Evolutionary conservation across 208 protist genomes (phyloP).

Genomic region (Acanthamoeba castellanii): DNA sequence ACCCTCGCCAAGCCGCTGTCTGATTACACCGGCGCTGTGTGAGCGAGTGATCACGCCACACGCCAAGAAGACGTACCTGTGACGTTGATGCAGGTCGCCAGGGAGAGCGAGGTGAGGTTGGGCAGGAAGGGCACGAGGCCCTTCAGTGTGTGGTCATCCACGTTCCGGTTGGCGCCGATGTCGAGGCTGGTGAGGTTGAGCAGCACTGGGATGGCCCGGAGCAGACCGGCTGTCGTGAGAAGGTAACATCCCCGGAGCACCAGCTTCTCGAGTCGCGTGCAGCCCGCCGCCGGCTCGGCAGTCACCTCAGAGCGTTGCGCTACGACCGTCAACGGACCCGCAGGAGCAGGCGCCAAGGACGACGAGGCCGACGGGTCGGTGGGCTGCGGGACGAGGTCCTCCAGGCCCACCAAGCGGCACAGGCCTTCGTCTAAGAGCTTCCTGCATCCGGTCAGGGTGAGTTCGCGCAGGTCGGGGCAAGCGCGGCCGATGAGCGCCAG

Average conservation of each 20-base stretch:
- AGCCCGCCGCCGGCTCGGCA: not conserved
- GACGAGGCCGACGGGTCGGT: not conserved
- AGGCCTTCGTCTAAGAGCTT: not conserved
- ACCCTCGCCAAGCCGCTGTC: not conserved
- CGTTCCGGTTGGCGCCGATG: not conserved
- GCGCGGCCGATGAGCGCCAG: not conserved
- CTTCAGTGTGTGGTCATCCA: not conserved
- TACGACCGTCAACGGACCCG: too few species aligned
- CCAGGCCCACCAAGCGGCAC: conserved; percentile 13
- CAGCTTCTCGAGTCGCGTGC: conserved; percentile 26
- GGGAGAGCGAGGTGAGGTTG: not conserved
- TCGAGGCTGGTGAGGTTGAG: conserved; percentile 17
- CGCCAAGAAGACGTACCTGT: not conserved
- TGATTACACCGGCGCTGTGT: not conserved
- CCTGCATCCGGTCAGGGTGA: conserved; percentile 7
- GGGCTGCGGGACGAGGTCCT: not conserved
- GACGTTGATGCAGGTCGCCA: not conserved
- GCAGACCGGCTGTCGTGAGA: not conserved
- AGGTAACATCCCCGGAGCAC: conserved; percentile 31
- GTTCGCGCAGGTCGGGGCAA: conserved; percentile 5
- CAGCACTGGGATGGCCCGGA: not conserved
- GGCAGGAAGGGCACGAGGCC: not conserved
- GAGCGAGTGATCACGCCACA: not conserved
- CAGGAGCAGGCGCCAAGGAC: not conserved
- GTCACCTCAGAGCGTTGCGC: not conserved